A percentile compares a stretch with the other conserved stretches of the same genome.
These are phyloP conservation scores for Aspergillus neotritici DNA, from an alignment of 2,329 filamentous ascomycete species.

Conservation along the genomic window DNA sequence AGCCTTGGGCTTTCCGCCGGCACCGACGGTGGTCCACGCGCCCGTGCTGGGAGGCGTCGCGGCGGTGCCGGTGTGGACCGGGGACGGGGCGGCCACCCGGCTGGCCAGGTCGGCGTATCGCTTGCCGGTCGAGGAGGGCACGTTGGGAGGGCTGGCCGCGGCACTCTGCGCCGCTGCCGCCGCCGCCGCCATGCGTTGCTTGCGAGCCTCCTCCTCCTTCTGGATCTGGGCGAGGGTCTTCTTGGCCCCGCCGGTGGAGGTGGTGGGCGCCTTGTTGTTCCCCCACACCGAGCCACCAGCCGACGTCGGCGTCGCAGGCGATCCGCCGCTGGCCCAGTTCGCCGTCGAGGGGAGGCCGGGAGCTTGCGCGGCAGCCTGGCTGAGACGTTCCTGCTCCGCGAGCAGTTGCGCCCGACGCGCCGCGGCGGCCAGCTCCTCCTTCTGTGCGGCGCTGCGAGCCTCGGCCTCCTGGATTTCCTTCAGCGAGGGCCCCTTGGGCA, in stretches of 20 bases:
- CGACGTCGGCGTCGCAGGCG: conserved; percentile 59
- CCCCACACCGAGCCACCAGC: conserved; percentile 39
- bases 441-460: conserved; percentile 84
- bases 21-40: conserved; percentile 93
- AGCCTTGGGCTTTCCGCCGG: conserved; percentile 82
- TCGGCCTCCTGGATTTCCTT: conserved; percentile 97
- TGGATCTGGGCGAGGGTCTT: conserved; percentile 96
- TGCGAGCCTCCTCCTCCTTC: conserved; percentile 86
- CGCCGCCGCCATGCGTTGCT: conserved; percentile 62
- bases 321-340: conserved; percentile 75
- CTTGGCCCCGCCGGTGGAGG: conserved; percentile 51
- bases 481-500: conserved; percentile 79
- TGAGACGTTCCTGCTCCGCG: conserved; percentile 71
- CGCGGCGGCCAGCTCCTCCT: conserved; percentile 72
- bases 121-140: conserved; percentile 56
- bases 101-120: conserved; percentile 91
- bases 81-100: conserved; percentile 55
- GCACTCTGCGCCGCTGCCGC: conserved; percentile 47
- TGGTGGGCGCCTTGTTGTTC: conserved; percentile 45
- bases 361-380: conserved; percentile 59
- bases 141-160: conserved; percentile 38
- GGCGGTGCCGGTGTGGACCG: conserved; percentile 35
- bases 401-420: conserved; percentile 62
- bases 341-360: conserved; percentile 80
- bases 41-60: conserved; percentile 25